Evolutionary conservation across 495 filamentous ascomycete genomes (phyloP), one percentile per base, ranked within the genome.

Genomic region (Sordaria brevicollis): DNA sequence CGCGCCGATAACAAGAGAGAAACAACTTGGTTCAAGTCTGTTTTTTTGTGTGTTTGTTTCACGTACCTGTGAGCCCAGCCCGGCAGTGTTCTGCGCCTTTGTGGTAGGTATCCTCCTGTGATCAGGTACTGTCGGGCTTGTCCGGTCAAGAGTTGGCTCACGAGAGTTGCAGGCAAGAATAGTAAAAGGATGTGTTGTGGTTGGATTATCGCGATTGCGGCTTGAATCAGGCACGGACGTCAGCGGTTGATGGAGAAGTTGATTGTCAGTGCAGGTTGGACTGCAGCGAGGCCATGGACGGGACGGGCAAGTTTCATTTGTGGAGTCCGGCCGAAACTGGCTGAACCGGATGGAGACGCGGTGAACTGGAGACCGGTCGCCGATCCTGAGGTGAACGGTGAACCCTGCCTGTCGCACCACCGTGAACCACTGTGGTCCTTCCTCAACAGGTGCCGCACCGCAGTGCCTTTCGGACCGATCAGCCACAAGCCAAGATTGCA

Each of bases 21-120:
- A 8, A 57, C 49, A 57, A 57, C 49, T 57, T 57, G 74, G 76
- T 70, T 72, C 68, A 66, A 57, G 36, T 72, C 68, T 66, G 66
- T 72, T 54, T 73, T 37, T 41, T 67, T 73, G 73, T 73, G 76
- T 75, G 70, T 74, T 75, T 71, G 71, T 75, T 72, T 73, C 73
- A 85, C 83, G 82, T 85, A 85, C 83, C 83, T 84, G 76, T 77
- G 81, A 80, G 81, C 76, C 77, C 69, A 69, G 69, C 73, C 73
- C 71, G 69, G 67, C 65, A 71, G 68, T 57, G 13, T 31, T 57
- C 11, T 31, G 49, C 25, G 49, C 49, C n/a, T 17, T 57, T 57
- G 49, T 29, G 49, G 13, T 43, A 43, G n/a, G 39, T 57, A 57
- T 57, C 49, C 49, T 57, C 49, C 13, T 57, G 13, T 57, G 5